These are phyloP conservation scores for Septoria linicola DNA, from an alignment of 2,329 filamentous ascomycete genomes.

Conservation along the genomic window DNA sequence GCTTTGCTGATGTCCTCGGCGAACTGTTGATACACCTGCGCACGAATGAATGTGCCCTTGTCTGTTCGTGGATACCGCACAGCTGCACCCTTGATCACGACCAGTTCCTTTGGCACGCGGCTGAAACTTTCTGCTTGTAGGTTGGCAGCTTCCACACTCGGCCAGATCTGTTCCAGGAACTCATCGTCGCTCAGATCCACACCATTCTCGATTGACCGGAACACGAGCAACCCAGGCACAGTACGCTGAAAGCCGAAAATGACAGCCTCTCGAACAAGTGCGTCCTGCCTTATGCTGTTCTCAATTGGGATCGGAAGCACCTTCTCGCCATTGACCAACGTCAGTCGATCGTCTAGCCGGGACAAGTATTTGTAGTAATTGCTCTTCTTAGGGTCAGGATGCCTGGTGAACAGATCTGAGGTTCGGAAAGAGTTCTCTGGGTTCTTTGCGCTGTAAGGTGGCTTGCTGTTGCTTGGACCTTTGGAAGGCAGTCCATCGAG, in stretches of 20 bases:
- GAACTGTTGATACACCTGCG: constrained; percentile 52
- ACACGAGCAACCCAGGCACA: constrained; percentile 55
- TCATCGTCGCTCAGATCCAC: constrained; percentile 45
- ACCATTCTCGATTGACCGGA: constrained; percentile 49
- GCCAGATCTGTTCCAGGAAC: constrained; percentile 51
- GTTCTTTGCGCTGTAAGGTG: constrained; percentile 38
- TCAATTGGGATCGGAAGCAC: constrained; percentile 53
- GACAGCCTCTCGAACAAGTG: constrained; percentile 56
- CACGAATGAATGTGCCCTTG: constrained; percentile 58
- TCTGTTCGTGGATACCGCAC: constrained; percentile 54
- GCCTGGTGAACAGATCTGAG: constrained; percentile 35
- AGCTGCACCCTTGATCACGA: constrained; percentile 49
- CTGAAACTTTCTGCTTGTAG: constrained; percentile 52
- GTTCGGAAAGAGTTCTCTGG: constrained; percentile 51
- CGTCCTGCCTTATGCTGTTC: constrained; percentile 53
- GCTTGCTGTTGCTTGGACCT: constrained; percentile 44
- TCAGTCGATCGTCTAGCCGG: constrained; percentile 49
- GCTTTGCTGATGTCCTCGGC: constrained; percentile 48
- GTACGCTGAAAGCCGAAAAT: constrained; percentile 57
- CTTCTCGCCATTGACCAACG: constrained; percentile 53
- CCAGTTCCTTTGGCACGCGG: constrained; percentile 54
- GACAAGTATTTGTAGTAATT: constrained; percentile 51
- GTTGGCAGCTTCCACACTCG: constrained; percentile 54
- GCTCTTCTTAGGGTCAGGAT: constrained; percentile 42
- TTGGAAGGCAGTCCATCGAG: constrained; percentile 38